Percentiles rank a stretch among this genome's conserved stretches.
These are phyloP conservation scores for Ogataea nitratoaversa DNA, from an alignment of 805 yeast genomes.

Conservation along the genomic window DNA sequence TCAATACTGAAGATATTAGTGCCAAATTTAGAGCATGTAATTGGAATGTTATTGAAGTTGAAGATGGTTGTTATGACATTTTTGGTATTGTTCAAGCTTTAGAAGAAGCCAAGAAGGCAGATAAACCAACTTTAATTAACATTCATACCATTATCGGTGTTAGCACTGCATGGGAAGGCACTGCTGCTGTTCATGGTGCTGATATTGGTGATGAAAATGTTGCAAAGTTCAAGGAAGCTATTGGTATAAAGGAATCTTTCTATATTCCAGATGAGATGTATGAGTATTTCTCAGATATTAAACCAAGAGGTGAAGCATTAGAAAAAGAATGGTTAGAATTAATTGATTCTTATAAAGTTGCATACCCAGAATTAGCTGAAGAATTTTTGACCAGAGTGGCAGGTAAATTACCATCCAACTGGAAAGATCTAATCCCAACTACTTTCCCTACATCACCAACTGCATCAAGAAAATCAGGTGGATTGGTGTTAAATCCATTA, in stretches of 20 bases:
- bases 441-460: slow-evolving; percentile 79
- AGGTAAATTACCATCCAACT: slow-evolving; percentile 74
- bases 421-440: slow-evolving; percentile 76
- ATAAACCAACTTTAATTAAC: slow-evolving; percentile 88
- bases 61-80: slow-evolving; percentile 76
- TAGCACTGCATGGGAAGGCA: slow-evolving; percentile 82
- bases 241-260: slow-evolving; percentile 82
- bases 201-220: slow-evolving; percentile 92
- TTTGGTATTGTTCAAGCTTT: slow-evolving; percentile 66
- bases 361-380: slow-evolving; percentile 73
- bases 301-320: slow-evolving; percentile 55
- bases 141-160: slow-evolving; percentile 88
- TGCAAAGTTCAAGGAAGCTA: slow-evolving; percentile 71
- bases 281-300: slow-evolving; percentile 56
- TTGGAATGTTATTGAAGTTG: slow-evolving; percentile 80
- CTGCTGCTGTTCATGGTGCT: slow-evolving; percentile 92
- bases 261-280: slow-evolving; percentile 79
- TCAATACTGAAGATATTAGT: slow-evolving; percentile 90
- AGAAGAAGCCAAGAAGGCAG: slow-evolving; percentile 69
- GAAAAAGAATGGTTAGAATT: slow-evolving; percentile 71
- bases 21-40: slow-evolving; percentile 87
- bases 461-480: slow-evolving; percentile 93
- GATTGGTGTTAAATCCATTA: slow-evolving; percentile 60
- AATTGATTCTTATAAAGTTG: slow-evolving; percentile 53
- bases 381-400: slow-evolving; percentile 74